phyloP scores from a whole-genome alignment of 306 rosid species.

The Pueraria montana region DNA sequence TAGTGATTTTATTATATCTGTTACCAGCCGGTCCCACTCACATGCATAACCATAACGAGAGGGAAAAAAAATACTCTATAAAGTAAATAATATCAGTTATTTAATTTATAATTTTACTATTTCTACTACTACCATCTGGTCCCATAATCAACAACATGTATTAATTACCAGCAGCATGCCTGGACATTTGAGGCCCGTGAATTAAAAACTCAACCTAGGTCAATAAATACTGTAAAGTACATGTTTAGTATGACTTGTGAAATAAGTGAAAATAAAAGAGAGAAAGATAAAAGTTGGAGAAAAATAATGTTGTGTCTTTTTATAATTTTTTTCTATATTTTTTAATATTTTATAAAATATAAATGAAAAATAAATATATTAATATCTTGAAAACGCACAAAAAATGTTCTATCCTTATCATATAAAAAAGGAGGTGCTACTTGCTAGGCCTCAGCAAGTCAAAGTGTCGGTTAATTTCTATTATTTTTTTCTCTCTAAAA shows the following conservation, averaged over 20 bases:
- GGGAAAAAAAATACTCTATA: too few species aligned
- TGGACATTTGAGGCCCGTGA: too few species aligned
- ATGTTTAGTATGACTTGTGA: neutral
- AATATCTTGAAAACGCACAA: neutral
- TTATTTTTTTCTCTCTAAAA: too few species aligned
- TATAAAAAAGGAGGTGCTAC: too few species aligned
- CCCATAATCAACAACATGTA: neutral
- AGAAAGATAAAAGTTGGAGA: neutral
- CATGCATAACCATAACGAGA: neutral
- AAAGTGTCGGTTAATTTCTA: too few species aligned
- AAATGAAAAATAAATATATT: too few species aligned
- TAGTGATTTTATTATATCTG: neutral
- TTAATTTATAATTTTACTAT: neutral
- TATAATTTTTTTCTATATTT: too few species aligned
- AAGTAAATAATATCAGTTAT: neutral
- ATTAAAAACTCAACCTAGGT: neutral
- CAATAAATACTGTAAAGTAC: neutral
- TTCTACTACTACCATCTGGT: neutral
- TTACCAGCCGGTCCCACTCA: neutral
- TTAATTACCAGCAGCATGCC: neutral
- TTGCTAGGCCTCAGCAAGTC: too few species aligned
- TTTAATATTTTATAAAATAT: too few species aligned
- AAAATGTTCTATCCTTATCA: neutral
- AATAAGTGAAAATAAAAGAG: too few species aligned
- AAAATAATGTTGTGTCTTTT: too few species aligned